Evolutionary conservation across 2,329 filamentous ascomycete species (phyloP), one percentile per base, ranked within the genome.

Genomic region (Scedosporium apiospermum): DNA sequence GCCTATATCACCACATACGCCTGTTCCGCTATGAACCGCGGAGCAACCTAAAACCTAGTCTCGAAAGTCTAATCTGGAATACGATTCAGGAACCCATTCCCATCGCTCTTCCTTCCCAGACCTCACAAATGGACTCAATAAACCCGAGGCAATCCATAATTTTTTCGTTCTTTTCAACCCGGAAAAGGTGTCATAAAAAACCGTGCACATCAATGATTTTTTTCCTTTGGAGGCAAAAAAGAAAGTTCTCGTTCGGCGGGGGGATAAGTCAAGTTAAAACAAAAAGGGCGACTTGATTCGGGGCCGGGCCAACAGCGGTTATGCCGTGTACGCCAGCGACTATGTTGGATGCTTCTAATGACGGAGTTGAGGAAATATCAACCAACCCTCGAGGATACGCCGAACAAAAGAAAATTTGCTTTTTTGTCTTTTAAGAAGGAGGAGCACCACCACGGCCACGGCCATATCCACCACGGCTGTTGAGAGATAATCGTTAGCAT

Each of bases 401-500:
- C 73, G 71, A 71, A 67, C 67, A 74, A 73, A 72, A 72, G 72
- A 49, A 38, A 55, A 55, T 71, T 55, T 55, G 51, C 51, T 55
- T 55, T 55, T 71, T 72, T 69, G 71, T 75, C 69, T 71, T 75
- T 82, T 84, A 86, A 74, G 85, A 87, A 70, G 85, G 80, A 75
- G 89, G 86, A 80, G 89, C 83, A 26, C 21, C 41, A 74, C 88
- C 88, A 83, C 90, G 89, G 79, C 91, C 91, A 87, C 91, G 90
- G 77, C 91, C 92, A 77, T 89, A 89, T 75, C 90, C 90, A 83
- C 90, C 89, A 84, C 90, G 90, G 89, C 86, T 88, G 69, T 69
- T 62, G 65, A 26, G 62, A 61, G 58, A 64, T 58, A 62, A 62
- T 60, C 41, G 21, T 30, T 42, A 21, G 18, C 21, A 46, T 58